Evolutionary conservation across 192 early-diverging fungal species (phyloP).

Genomic region (Entomortierella chlamydospora): DNA sequence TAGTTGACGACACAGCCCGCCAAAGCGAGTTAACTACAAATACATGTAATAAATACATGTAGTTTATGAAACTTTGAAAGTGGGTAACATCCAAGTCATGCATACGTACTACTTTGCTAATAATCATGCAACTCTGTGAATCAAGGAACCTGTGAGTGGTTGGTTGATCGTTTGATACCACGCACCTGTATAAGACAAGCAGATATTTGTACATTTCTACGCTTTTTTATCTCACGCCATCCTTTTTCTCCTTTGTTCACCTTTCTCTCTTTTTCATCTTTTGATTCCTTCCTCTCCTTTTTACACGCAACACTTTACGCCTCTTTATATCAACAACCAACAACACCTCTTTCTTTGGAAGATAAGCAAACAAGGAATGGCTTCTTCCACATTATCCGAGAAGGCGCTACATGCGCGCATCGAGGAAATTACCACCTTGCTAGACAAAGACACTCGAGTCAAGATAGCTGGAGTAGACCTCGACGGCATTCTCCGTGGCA

Average conservation of each 20-base stretch:
- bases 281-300: neutral
- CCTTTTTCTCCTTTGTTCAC: neutral
- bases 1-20: too few species aligned
- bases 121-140: too few species aligned
- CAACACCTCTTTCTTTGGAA: too few species aligned
- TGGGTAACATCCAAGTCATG: too few species aligned
- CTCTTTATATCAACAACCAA: too few species aligned
- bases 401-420: neutral
- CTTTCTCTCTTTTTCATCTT: neutral
- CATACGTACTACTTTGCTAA: too few species aligned
- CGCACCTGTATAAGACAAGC: too few species aligned
- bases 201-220: neutral
- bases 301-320: too few species aligned
- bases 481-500: slow-evolving; percentile 82
- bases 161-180: neutral
- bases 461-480: slow-evolving; percentile 76
- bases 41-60: too few species aligned
- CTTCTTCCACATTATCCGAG: neutral
- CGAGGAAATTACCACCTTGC: slow-evolving; percentile 39
- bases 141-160: too few species aligned
- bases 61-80: too few species aligned
- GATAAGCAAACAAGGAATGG: neutral
- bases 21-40: too few species aligned
- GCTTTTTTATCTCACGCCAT: neutral
- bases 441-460: slow-evolving; percentile 59